These are phyloP conservation scores for Casuarina glauca DNA, from an alignment of 306 rosid species.

Conservation along the genomic window DNA sequence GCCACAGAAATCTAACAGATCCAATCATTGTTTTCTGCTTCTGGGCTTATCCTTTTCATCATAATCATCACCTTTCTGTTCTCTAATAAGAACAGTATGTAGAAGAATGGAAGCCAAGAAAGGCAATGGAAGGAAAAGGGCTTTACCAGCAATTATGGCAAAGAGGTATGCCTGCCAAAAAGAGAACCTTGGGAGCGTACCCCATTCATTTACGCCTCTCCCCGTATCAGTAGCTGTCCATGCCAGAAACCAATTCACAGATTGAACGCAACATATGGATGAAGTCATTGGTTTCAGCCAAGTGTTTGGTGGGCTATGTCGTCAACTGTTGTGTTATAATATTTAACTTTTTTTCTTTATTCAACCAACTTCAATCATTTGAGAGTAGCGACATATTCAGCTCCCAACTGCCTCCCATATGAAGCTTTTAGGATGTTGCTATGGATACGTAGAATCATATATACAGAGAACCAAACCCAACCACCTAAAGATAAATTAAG, in stretches of 20 bases:
- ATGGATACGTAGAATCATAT: conserved; percentile 8
- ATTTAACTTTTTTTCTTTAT: conserved; percentile 17
- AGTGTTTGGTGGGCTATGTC: conserved; percentile 27
- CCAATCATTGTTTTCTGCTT: conserved; percentile 18
- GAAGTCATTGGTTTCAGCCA: conserved; percentile 29
- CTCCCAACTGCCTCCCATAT: conserved; percentile 5
- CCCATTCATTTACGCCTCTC: background rate
- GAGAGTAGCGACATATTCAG: conserved; percentile 34
- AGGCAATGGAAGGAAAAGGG: background rate
- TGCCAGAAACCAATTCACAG: background rate
- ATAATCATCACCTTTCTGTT: conserved; percentile 31
- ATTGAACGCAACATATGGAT: background rate
- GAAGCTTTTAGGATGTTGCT: conserved; percentile 19
- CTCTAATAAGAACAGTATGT: conserved; percentile 20
- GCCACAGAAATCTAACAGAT: conserved; percentile 36
- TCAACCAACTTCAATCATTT: conserved; percentile 39
- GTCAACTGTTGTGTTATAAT: conserved; percentile 11
- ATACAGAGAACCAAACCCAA: conserved; percentile 4
- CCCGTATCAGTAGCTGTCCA: background rate
- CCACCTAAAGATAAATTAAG: background rate
- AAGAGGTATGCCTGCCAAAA: background rate
- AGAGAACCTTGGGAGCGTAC: background rate
- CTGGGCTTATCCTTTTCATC: conserved; percentile 25
- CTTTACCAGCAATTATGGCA: background rate
- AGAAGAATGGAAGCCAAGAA: conserved; percentile 13